phyloP scores from a whole-genome alignment of 108 stramenopile genomes.

The Cyclotella atomus region DNA sequence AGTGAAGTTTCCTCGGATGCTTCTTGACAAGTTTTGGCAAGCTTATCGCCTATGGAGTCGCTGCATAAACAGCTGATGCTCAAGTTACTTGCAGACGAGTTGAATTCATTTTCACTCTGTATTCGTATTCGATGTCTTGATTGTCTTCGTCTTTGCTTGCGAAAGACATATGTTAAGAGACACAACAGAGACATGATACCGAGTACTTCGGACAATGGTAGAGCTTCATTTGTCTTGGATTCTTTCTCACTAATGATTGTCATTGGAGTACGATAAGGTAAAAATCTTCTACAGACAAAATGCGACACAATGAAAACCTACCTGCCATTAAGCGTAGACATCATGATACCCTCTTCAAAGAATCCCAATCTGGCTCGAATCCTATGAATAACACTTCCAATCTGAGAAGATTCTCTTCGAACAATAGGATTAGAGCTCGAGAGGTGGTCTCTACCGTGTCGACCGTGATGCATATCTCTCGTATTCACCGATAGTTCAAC shows the following conservation, averaged over 20 bases:
- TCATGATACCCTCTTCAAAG: conserved; percentile 34
- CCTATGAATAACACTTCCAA: conserved; percentile 35
- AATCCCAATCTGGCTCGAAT: conserved; percentile 32
- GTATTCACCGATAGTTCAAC: conserved; percentile 14
- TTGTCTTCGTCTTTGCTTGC: not conserved
- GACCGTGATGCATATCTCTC: not conserved
- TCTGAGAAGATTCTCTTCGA: conserved; percentile 18
- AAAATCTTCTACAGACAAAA: not conserved
- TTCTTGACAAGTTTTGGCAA: not conserved
- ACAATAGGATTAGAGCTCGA: not conserved
- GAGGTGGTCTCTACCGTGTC: not conserved
- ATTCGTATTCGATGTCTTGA: not conserved
- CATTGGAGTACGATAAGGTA: not conserved
- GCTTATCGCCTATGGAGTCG: not conserved
- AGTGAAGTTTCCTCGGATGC: not conserved
- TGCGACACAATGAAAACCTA: not conserved
- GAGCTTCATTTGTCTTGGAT: not conserved
- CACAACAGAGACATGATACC: not conserved
- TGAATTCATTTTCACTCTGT: not conserved
- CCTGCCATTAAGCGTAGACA: conserved; percentile 31
- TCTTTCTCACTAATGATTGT: not conserved
- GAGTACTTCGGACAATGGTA: not conserved
- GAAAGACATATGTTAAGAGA: conserved; percentile 1
- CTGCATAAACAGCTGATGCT: not conserved
- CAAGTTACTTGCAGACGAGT: not conserved